phyloP scores from a whole-genome alignment of 1,139 yeast genomes.

The Barnettozyma hawaiiensis region DNA sequence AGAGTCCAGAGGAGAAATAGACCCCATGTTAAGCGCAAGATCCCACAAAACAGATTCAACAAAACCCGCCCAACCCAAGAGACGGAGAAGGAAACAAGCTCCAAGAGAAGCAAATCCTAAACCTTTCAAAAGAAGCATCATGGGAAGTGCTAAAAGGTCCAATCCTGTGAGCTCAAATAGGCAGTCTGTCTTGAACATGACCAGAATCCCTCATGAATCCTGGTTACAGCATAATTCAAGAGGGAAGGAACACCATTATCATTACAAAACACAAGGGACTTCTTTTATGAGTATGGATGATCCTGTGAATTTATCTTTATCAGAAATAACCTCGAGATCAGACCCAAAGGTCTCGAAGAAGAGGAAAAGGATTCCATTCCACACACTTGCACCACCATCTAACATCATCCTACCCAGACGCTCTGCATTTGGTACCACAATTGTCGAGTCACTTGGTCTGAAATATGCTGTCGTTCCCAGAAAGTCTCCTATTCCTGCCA shows the following conservation, averaged over 20 bases:
- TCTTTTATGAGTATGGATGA: neutral
- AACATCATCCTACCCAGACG: constrained; percentile 15
- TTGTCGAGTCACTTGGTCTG: constrained; percentile 21
- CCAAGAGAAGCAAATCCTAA: neutral
- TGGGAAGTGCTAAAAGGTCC: neutral
- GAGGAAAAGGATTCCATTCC: neutral
- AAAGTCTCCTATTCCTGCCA: neutral
- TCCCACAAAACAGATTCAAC: neutral
- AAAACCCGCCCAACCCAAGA: neutral
- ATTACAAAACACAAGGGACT: neutral
- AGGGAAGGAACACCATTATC: neutral
- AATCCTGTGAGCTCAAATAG: neutral
- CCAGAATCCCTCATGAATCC: neutral
- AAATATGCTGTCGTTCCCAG: constrained; percentile 16
- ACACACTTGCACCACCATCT: constrained; percentile 11
- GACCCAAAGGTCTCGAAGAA: neutral
- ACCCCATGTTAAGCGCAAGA: neutral
- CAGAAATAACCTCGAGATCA: neutral
- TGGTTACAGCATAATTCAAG: neutral
- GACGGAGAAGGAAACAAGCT: neutral
- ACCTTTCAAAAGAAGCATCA: neutral
- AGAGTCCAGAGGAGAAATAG: neutral
- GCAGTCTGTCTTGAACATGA: neutral
- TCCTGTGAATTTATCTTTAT: neutral
- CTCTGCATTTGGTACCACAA: constrained; percentile 13